Evolutionary conservation across 2,329 filamentous ascomycete genomes (phyloP), one percentile per base, ranked within the genome.

Genomic region (Xylaria sp.): DNA sequence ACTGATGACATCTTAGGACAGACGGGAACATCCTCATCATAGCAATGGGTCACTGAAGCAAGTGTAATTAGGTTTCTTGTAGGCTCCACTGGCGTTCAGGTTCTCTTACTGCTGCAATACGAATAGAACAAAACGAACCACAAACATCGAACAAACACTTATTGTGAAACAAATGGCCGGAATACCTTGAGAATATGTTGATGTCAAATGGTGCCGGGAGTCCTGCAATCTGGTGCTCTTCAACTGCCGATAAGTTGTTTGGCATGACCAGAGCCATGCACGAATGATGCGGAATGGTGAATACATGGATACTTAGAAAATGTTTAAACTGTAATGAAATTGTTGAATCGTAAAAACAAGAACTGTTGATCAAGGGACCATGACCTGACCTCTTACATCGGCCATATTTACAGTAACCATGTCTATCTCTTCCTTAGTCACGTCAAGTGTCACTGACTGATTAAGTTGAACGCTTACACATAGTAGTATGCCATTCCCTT

Each of bases 1-100:
- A 64, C 60, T 67, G 63, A 66, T 67, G 37, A 43, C 60, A n/a
- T 57, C 63, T 43, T 60, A 67, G 63, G 63, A 38, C 53, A 38
- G 46, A 35, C 33, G 38, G 38, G 58, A 54, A 31, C 49, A 5
- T 28, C n/a, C n/a, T 46, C 43, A 62, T 51, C 19, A 14, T 17
- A 54, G 31, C 37, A 35, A 53, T 45, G 40, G 50, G 35, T 37
- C 33, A 31, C 28, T 47, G 46, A 61, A 47, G 33, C 51, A 47
- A 31, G 54, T 65, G 62, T 67, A 65, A 50, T 55, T 65, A 63
- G 45, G 37, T 50, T 57, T 35, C 49, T 21, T 14, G 61, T 65
- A 65, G 57, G 55, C 46, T 19, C 35, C 25, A 42, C 28, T 57
- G 55, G 45, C 38, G 40, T 61, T 65, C 54, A 61, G 54, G 60